Percentiles rank a stretch among this genome's conserved stretches.
Evolutionary conservation across 2,329 filamentous ascomycete genomes (phyloP).

Genomic region (Fusarium coffeatum): DNA sequence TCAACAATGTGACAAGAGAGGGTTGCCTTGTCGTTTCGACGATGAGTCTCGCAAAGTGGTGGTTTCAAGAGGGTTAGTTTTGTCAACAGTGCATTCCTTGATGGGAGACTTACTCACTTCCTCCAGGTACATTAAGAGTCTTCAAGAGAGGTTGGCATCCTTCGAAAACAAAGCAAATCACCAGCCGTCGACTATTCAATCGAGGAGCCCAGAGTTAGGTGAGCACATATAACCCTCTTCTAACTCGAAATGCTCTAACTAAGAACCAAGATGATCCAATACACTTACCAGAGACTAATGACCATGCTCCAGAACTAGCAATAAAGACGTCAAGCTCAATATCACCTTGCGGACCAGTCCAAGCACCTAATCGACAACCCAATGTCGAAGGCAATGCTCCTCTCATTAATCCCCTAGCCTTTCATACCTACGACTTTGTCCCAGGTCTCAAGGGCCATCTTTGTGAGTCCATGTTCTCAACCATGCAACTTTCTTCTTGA

Average conservation of each 20-base stretch:
- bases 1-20: conserved; percentile 34
- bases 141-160: conserved; percentile 27
- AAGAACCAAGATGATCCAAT: not conserved
- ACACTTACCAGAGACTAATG: not conserved
- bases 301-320: not conserved
- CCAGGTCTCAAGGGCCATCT: conserved; percentile 22
- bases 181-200: not conserved
- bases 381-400: conserved; percentile 26
- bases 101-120: not conserved
- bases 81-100: too few species aligned
- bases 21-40: conserved; percentile 22
- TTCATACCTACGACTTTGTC: conserved; percentile 38
- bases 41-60: conserved; percentile 34
- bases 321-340: conserved; percentile 9
- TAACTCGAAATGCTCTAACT: not conserved
- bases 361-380: not conserved
- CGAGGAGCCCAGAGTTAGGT: conserved; percentile 8
- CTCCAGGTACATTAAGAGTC: conserved; percentile 27
- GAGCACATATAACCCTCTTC: not conserved
- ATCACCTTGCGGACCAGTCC: not conserved
- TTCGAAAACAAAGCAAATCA: conserved; percentile 13
- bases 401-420: conserved; percentile 34
- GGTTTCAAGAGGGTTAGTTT: conserved; percentile 25
- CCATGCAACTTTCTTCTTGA: not conserved
- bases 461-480: not conserved